Conservation (phyloP, 1,139 yeast genomes). For the Pichia sp. region DNA sequence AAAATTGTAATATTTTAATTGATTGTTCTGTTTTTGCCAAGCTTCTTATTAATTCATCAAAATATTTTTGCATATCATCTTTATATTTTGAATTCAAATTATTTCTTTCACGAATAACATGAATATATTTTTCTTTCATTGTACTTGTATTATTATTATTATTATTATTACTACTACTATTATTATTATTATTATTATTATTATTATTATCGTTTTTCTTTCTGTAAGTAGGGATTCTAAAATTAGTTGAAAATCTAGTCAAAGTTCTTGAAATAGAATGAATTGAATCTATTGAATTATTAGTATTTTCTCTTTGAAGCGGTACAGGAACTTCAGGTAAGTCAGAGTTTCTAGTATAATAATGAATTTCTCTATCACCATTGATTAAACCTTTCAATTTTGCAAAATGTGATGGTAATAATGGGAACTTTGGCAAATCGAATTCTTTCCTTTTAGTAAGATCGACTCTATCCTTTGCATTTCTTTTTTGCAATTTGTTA, state of each 20-base stretch:
- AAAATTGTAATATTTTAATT: conserved; percentile 73
- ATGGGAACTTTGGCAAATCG: conserved; percentile 41
- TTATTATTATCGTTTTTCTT: background rate
- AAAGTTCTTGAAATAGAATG: background rate
- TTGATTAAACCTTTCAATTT: conserved; percentile 12
- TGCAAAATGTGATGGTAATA: conserved; percentile 7
- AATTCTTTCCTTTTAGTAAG: conserved; percentile 26
- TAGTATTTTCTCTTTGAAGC: background rate
- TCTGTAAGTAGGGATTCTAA: background rate
- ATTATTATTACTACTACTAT: too few species aligned
- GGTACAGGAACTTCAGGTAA: background rate
- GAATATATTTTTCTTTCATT: background rate
- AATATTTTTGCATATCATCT: conserved; percentile 48
- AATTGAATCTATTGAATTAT: background rate
- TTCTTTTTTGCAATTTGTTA: conserved; percentile 47
- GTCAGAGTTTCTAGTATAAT: background rate
- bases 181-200: background rate
- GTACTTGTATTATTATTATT: background rate
- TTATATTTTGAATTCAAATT: conserved; percentile 17
- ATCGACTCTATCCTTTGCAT: conserved; percentile 32
- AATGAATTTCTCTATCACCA: conserved; percentile 1
- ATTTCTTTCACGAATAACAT: conserved; percentile 2
- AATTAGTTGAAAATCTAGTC: background rate
- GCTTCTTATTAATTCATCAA: conserved; percentile 51
- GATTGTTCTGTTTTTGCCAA: conserved; percentile 74